Conservation (phyloP, 768 basidiomycete genomes). For the Amanita polypyramis region DNA sequence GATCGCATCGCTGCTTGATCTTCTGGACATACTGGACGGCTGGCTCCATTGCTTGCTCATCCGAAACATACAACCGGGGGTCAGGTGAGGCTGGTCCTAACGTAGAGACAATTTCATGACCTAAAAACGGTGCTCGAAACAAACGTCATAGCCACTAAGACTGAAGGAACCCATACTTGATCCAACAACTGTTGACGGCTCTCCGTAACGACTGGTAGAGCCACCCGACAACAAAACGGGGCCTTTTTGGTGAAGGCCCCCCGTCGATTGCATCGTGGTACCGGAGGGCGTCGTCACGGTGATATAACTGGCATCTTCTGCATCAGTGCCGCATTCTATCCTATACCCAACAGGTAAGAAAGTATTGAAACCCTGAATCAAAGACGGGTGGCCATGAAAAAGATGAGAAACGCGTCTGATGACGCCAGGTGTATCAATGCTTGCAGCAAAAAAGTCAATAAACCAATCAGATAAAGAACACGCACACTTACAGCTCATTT, state of each 20-base stretch:
- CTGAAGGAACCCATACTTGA: slow-evolving; percentile 6
- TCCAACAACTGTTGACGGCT: slow-evolving; percentile 7
- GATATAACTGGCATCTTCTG: slow-evolving; percentile 54
- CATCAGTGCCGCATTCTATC: slow-evolving; percentile 69
- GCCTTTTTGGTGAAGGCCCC: slow-evolving; percentile 27
- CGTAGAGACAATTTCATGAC: neutral
- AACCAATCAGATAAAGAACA: neutral
- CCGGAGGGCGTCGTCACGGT: slow-evolving; percentile 74
- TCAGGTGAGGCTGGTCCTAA: slow-evolving; percentile 21
- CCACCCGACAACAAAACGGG: slow-evolving; percentile 29
- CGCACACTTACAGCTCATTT: slow-evolving; percentile 62
- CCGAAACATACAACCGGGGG: slow-evolving; percentile 22
- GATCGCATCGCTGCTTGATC: slow-evolving; percentile 90
- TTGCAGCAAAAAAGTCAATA: slow-evolving; percentile 18
- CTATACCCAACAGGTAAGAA: slow-evolving; percentile 93
- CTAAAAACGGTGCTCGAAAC: neutral
- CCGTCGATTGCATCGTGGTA: slow-evolving; percentile 47
- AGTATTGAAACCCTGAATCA: slow-evolving; percentile 98
- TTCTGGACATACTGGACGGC: slow-evolving; percentile 95
- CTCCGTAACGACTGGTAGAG: slow-evolving; percentile 5
- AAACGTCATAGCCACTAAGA: neutral
- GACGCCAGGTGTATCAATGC: slow-evolving; percentile 96
- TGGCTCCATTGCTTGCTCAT: slow-evolving; percentile 47
- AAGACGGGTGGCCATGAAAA: slow-evolving; percentile 79
- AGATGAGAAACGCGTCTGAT: slow-evolving; percentile 91